These are phyloP conservation scores for Brassica nigra DNA, from an alignment of 345 rosid species.

Conservation along the genomic window DNA sequence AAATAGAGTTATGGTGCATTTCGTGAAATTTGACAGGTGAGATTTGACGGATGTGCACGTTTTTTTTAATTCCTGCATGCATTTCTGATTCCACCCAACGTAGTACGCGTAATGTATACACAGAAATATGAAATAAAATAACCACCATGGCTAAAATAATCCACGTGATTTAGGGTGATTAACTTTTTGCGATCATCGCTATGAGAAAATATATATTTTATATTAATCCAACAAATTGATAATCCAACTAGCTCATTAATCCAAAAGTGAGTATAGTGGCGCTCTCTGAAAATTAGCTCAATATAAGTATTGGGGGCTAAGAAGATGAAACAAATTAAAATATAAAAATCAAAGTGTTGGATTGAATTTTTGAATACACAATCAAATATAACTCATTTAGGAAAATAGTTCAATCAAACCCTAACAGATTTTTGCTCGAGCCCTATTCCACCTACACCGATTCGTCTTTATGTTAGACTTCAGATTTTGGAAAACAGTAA, in stretches of 20 bases:
- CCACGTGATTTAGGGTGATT: slow-evolving; percentile 9
- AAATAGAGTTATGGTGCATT: neutral
- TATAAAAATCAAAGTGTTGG: neutral
- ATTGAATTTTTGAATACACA: neutral
- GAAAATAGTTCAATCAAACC: neutral
- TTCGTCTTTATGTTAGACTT: neutral
- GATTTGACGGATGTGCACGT: slow-evolving; percentile 34
- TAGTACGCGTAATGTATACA: neutral
- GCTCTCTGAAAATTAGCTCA: neutral
- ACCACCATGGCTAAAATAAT: slow-evolving; percentile 1
- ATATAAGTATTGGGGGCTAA: neutral
- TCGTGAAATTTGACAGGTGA: slow-evolving; percentile 35
- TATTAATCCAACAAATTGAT: neutral
- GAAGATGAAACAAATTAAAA: neutral
- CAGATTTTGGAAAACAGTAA: neutral
- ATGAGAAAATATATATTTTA: neutral
- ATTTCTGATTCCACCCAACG: neutral
- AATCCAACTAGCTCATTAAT: neutral
- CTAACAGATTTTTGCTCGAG: neutral
- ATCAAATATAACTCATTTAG: neutral
- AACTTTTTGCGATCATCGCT: slow-evolving; percentile 1
- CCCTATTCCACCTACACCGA: neutral
- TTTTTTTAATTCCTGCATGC: slow-evolving; percentile 15
- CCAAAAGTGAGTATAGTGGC: neutral
- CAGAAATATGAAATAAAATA: neutral